Conservation (phyloP, 2,329 filamentous ascomycete species). For the Raffaelea ambrosiae region DNA sequence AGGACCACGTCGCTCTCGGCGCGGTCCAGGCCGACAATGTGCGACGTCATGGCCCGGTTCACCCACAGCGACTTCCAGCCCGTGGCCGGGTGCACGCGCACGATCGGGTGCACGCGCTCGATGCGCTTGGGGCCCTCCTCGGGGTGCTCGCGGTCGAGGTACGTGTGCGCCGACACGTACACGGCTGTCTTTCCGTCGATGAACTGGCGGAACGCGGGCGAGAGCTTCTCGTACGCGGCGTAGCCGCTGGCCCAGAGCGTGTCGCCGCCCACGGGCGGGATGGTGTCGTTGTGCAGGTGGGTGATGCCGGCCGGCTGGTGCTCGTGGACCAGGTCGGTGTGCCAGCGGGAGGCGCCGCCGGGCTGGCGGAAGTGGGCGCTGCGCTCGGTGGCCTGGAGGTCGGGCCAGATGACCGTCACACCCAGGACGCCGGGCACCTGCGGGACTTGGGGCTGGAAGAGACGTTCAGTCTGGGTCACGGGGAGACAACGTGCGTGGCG, state of each 20-base stretch:
- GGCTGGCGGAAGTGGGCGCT: constrained; percentile 56
- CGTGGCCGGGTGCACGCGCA: constrained; percentile 62
- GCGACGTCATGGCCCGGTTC: constrained; percentile 59
- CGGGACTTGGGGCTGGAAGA: constrained; percentile 63
- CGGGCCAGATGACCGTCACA: constrained; percentile 63
- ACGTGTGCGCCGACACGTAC: constrained; percentile 57
- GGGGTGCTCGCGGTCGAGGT: constrained; percentile 56
- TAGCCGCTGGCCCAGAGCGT: constrained; percentile 67
- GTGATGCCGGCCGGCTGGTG: constrained; percentile 62
- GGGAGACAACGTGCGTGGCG: no score
- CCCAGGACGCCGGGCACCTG: constrained; percentile 60
- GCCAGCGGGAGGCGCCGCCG: constrained; percentile 61
- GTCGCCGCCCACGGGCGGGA: constrained; percentile 58
- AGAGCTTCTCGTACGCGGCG: constrained; percentile 64
- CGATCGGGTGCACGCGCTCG: constrained; percentile 60
- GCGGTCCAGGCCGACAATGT: constrained; percentile 61
- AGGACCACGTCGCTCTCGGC: constrained; percentile 62
- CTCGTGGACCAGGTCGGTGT: constrained; percentile 64
- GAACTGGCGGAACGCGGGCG: constrained; percentile 59
- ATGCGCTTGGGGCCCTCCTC: constrained; percentile 54
- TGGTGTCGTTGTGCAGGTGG: constrained; percentile 60
- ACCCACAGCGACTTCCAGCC: constrained; percentile 67
- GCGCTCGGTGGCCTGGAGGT: constrained; percentile 52
- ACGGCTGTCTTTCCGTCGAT: constrained; percentile 60
- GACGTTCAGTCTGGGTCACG: no score